phyloP scores from a whole-genome alignment of 179 eudicot species.

The Silene coronaria region DNA sequence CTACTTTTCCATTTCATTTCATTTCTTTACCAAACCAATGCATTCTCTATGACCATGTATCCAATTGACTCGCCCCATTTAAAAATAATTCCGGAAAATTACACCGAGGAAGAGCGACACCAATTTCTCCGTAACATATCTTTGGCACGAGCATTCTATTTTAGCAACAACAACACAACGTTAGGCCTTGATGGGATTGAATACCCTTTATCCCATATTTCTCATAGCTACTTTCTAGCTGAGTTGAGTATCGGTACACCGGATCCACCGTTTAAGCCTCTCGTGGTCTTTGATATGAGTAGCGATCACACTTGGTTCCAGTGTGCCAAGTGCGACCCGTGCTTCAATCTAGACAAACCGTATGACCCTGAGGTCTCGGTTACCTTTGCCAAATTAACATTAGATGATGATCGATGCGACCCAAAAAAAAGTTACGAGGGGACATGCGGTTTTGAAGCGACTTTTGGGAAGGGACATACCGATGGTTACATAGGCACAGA shows the following conservation, averaged over 20 bases:
- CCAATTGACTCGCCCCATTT: conserved; percentile 24
- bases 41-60: conserved; percentile 8
- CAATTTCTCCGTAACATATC: conserved; percentile 13
- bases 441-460: neutral
- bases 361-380: neutral
- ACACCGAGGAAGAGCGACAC: neutral
- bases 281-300: conserved; percentile 4
- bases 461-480: neutral
- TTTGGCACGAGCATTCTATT: conserved; percentile 5
- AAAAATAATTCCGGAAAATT: conserved; percentile 14
- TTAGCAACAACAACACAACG: neutral
- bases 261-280: neutral
- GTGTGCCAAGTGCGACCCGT: conserved; percentile 17
- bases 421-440: conserved; percentile 1
- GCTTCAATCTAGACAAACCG: neutral
- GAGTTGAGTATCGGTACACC: neutral
- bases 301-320: conserved; percentile 22
- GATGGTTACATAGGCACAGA: conserved; percentile 16
- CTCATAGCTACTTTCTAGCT: neutral
- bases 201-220: neutral
- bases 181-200: neutral
- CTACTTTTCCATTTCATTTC: neutral
- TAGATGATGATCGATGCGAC: conserved; percentile 4
- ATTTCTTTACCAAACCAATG: neutral
- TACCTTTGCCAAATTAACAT: conserved; percentile 2